These are phyloP conservation scores for Aspergillus piperis DNA, from an alignment of 2,329 filamentous ascomycete genomes.

Conservation along the genomic window DNA sequence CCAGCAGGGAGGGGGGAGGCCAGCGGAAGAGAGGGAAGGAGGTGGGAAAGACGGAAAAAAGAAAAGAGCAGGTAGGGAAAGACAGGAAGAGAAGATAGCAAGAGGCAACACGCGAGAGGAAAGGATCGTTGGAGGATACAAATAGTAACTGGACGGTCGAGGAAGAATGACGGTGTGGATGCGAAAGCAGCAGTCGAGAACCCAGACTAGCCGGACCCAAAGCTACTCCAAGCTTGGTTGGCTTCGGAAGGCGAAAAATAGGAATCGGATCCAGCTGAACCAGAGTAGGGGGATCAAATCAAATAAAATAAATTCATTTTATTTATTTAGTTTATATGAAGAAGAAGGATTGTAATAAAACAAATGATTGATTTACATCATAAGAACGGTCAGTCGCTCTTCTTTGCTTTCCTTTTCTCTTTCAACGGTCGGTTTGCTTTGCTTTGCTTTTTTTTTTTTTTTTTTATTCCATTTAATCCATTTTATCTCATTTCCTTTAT, in stretches of 20 bases:
- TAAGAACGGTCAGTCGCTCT: neutral
- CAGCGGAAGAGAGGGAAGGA: constrained; percentile 6
- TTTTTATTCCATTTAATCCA: neutral
- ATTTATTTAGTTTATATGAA: no score
- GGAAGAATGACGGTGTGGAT: constrained; percentile 33
- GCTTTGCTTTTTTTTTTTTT: neutral
- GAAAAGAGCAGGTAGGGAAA: constrained; percentile 2
- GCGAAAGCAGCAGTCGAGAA: constrained; percentile 19
- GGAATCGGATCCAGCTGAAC: neutral
- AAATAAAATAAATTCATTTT: neutral
- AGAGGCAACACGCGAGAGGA: constrained; percentile 17
- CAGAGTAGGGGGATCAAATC: neutral
- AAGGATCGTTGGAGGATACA: constrained; percentile 25
- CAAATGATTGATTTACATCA: neutral
- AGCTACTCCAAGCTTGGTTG: constrained; percentile 20
- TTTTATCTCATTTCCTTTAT: neutral
- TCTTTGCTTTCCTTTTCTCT: neutral
- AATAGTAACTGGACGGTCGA: constrained; percentile 18
- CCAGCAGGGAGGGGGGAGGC: constrained; percentile 7
- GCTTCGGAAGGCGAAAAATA: constrained; percentile 9
- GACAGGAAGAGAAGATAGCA: neutral
- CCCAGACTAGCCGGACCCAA: constrained; percentile 16
- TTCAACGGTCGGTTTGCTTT: constrained; percentile 5
- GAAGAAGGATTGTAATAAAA: no score
- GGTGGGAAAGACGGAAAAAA: constrained; percentile 2